These are phyloP conservation scores for Trapa bicornis DNA, from an alignment of 345 rosid genomes.

Conservation along the genomic window DNA sequence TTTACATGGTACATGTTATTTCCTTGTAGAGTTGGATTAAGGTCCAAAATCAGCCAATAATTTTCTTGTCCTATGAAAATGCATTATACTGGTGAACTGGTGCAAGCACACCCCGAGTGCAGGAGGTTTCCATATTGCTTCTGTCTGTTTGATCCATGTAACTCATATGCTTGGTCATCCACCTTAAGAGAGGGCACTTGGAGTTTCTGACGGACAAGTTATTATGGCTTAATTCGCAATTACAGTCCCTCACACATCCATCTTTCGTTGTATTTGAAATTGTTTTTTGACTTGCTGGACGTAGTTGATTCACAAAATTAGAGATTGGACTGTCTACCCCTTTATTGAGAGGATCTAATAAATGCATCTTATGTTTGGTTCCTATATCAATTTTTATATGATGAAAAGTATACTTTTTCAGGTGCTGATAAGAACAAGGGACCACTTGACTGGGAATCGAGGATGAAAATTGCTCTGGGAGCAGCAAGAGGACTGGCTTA, in stretches of 20 bases:
- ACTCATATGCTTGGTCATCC: too few species aligned
- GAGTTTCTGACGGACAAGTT: not conserved
- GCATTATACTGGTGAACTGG: too few species aligned
- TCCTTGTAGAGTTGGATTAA: not conserved
- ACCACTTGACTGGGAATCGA: conserved; percentile 92
- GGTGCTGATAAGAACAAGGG: conserved; percentile 51
- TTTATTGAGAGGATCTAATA: not conserved
- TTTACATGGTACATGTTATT: conserved; percentile 63
- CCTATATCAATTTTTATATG: too few species aligned
- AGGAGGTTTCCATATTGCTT: too few species aligned
- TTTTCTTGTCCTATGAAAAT: too few species aligned
- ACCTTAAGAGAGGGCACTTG: too few species aligned
- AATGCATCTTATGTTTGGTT: not conserved
- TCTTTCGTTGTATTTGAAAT: not conserved
- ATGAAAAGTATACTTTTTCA: conserved; percentile 11
- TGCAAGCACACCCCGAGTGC: too few species aligned
- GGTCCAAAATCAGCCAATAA: not conserved
- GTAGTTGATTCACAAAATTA: not conserved
- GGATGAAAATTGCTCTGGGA: conserved; percentile 96
- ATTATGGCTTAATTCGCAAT: not conserved
- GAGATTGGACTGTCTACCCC: not conserved
- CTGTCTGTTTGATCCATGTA: too few species aligned
- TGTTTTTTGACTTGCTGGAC: not conserved
- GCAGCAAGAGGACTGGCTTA: conserved; percentile 98
- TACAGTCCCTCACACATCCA: not conserved